phyloP scores from a whole-genome alignment of 805 yeast genomes.

The Teunomyces barrocoloradensis region DNA sequence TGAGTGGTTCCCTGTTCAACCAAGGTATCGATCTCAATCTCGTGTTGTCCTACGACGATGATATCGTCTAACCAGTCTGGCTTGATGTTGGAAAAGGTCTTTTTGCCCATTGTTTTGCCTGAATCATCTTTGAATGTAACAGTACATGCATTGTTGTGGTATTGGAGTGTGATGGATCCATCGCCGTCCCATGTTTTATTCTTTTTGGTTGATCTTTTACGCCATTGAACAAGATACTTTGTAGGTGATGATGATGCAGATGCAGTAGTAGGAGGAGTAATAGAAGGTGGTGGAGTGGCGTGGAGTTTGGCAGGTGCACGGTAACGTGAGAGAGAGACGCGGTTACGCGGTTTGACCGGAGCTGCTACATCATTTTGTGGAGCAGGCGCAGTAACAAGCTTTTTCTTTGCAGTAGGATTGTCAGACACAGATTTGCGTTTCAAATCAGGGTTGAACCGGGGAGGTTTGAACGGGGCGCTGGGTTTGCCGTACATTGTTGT shows the following conservation, averaged over 20 bases:
- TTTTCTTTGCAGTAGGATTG: not conserved
- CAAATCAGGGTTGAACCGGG: constrained; percentile 25
- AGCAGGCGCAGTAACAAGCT: not conserved
- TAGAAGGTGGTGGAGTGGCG: not conserved
- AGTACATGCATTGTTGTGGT: not conserved
- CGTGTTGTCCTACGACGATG: constrained; percentile 55
- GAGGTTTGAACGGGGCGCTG: constrained; percentile 55
- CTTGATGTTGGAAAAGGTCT: constrained; percentile 9
- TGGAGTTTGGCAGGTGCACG: constrained; percentile 3
- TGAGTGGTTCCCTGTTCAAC: constrained; percentile 16
- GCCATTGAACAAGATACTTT: constrained; percentile 49
- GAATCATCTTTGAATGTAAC: constrained; percentile 9
- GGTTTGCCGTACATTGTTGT: constrained; percentile 16
- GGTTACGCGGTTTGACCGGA: not conserved
- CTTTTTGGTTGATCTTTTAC: constrained; percentile 73
- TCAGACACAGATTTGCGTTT: not conserved
- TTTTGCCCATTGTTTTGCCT: constrained; percentile 9
- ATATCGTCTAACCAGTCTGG: constrained; percentile 20
- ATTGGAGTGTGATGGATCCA: constrained; percentile 49
- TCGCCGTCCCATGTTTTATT: constrained; percentile 96
- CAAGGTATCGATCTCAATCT: constrained; percentile 59
- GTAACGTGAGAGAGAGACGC: not conserved
- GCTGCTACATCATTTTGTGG: not conserved
- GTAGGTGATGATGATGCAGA: not conserved
- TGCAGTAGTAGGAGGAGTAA: not conserved